These are phyloP conservation scores for Rhizopogon roseolus DNA, from an alignment of 768 basidiomycete genomes.

Conservation along the genomic window DNA sequence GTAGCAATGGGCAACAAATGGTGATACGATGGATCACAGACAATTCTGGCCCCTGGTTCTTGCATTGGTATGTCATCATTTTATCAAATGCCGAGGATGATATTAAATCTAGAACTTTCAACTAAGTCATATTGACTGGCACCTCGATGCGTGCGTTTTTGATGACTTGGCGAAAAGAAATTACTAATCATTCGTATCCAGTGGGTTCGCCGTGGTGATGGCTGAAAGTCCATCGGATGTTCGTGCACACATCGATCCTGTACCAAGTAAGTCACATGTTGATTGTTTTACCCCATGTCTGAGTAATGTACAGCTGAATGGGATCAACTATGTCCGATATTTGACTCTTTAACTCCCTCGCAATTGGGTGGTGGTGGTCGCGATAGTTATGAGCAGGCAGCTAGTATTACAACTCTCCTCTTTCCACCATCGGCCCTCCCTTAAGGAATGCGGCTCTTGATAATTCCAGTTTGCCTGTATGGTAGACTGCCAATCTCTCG, in stretches of 20 bases:
- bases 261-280: background rate
- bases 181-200: background rate
- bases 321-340: constrained; percentile 21
- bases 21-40: constrained; percentile 56
- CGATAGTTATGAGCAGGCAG: constrained; percentile 12
- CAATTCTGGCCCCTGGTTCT: constrained; percentile 57
- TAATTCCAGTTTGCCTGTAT: too few relatives aligned
- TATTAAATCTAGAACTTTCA: background rate
- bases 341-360: constrained; percentile 10
- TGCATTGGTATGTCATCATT: constrained; percentile 20
- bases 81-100: too few relatives aligned
- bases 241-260: background rate
- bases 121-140: constrained; percentile 14
- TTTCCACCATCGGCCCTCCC: constrained; percentile 2
- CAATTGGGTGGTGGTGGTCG: constrained; percentile 15
- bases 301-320: constrained; percentile 13
- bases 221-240: constrained; percentile 17
- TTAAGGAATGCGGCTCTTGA: too few relatives aligned
- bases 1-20: constrained; percentile 33
- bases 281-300: too few relatives aligned
- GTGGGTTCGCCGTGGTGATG: constrained; percentile 27
- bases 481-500: too few relatives aligned
- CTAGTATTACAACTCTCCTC: constrained; percentile 13
- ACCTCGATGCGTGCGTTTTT: constrained; percentile 11
- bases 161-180: background rate